These are phyloP conservation scores for Komagataella ulmi DNA, from an alignment of 805 yeast genomes.

Conservation along the genomic window DNA sequence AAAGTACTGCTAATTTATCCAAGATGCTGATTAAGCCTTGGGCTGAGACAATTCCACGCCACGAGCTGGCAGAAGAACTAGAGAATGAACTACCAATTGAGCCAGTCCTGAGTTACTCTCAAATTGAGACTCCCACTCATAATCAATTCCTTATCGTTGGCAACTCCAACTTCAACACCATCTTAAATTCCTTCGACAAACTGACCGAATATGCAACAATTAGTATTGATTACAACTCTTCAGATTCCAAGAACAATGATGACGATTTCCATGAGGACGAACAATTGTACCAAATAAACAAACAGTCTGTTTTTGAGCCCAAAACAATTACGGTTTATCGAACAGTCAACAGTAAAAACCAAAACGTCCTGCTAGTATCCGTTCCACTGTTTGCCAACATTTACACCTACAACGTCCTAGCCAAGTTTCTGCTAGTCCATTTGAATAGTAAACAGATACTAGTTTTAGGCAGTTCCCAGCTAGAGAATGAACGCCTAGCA, in stretches of 20 bases:
- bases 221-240: slow-evolving; percentile 2
- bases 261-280: slow-evolving; percentile 30
- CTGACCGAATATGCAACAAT: slow-evolving; percentile 1
- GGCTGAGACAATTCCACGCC: background rate
- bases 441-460: slow-evolving; percentile 6
- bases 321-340: slow-evolving; percentile 5
- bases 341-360: background rate
- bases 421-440: slow-evolving; percentile 6
- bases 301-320: slow-evolving; percentile 13
- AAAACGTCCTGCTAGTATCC: background rate
- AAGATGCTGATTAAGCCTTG: background rate
- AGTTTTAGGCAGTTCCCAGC: slow-evolving; percentile 12
- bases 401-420: slow-evolving; percentile 11
- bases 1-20: background rate
- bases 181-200: background rate
- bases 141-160: background rate
- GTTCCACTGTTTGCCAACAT: slow-evolving; percentile 12
- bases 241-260: slow-evolving; percentile 7
- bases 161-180: background rate
- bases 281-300: slow-evolving; percentile 24
- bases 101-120: background rate
- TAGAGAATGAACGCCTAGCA: slow-evolving; percentile 7
- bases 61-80: background rate
- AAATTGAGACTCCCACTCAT: background rate
- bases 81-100: background rate